Conservation (phyloP, 306 rosid species). For the Vigna reflexopilosa region DNA sequence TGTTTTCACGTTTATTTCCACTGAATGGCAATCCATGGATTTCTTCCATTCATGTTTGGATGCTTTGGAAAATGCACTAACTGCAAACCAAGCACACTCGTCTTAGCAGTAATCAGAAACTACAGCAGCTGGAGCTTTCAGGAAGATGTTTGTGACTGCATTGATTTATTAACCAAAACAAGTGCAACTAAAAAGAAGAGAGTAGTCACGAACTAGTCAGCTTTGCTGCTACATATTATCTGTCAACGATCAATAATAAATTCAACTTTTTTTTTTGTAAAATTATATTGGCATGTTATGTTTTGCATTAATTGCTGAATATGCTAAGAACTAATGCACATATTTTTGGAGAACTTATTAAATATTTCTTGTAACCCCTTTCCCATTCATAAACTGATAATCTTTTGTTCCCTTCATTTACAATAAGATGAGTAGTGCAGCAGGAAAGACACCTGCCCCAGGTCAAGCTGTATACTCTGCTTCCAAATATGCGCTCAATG, state of each 20-base stretch:
- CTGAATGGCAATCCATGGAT: not conserved
- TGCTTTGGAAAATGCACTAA: conserved; percentile 1
- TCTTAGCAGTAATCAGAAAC: not conserved
- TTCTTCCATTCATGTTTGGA: not conserved
- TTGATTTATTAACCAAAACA: conserved; percentile 34
- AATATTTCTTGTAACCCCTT: conserved; percentile 34
- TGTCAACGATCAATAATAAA: conserved; percentile 23
- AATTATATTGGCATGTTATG: conserved; percentile 30
- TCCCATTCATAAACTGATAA: conserved; percentile 29
- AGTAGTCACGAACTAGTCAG: conserved; percentile 4
- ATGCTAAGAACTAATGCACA: conserved; percentile 4
- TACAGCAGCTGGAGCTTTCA: no score
- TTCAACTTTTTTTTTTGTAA: conserved; percentile 28
- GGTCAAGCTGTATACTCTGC: conserved; percentile 97
- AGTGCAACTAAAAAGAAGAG: not conserved
- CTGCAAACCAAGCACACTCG: not conserved
- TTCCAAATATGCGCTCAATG: conserved; percentile 89
- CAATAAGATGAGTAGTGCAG: conserved; percentile 95
- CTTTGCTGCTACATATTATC: conserved; percentile 15
- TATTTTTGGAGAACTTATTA: conserved; percentile 24
- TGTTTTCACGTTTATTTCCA: not conserved
- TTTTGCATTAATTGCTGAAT: conserved; percentile 17
- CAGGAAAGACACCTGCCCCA: conserved; percentile 93
- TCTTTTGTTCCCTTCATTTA: conserved; percentile 39
- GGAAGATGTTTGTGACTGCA: conserved; percentile 25